These are phyloP conservation scores for Mediolabrus comicus DNA, from an alignment of 108 stramenopile species.

Conservation along the genomic window DNA sequence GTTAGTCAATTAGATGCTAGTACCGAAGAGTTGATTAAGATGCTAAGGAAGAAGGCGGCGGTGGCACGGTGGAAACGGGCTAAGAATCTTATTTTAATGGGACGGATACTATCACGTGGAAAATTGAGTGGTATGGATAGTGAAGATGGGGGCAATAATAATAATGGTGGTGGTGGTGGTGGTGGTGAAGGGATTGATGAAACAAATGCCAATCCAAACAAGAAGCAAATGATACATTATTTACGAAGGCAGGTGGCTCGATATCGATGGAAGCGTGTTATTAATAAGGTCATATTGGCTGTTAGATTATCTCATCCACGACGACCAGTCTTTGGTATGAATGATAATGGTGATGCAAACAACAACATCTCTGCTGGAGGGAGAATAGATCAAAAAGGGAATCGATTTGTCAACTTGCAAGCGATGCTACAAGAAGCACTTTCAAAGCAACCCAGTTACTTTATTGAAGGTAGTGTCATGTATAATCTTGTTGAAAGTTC, in stretches of 20 bases:
- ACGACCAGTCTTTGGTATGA: constrained; percentile 5
- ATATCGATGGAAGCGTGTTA: constrained; percentile 17
- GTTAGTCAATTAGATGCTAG: constrained; percentile 7
- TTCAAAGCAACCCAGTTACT: not conserved
- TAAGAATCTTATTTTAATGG: not conserved
- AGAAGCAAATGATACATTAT: constrained; percentile 13
- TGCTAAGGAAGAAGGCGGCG: not conserved
- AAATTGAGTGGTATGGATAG: too few species aligned
- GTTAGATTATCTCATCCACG: constrained; percentile 1
- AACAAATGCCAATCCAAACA: not conserved
- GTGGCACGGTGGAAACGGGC: not conserved
- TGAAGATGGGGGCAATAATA: too few species aligned
- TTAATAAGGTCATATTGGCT: not conserved
- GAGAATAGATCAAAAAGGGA: constrained; percentile 3
- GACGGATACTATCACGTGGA: too few species aligned
- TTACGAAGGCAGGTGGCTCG: constrained; percentile 10
- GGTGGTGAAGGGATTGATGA: not conserved
- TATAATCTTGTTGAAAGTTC: constrained; percentile 18
- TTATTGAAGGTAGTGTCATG: not conserved
- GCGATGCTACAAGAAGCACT: not conserved
- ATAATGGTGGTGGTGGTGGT: not conserved
- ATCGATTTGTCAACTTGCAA: constrained; percentile 7
- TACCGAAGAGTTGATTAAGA: not conserved
- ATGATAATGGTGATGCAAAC: not conserved
- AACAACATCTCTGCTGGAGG: not conserved